Evolutionary conservation across 164 flowering plant genomes (phyloP).

Genomic region (Platanus orientalis): DNA sequence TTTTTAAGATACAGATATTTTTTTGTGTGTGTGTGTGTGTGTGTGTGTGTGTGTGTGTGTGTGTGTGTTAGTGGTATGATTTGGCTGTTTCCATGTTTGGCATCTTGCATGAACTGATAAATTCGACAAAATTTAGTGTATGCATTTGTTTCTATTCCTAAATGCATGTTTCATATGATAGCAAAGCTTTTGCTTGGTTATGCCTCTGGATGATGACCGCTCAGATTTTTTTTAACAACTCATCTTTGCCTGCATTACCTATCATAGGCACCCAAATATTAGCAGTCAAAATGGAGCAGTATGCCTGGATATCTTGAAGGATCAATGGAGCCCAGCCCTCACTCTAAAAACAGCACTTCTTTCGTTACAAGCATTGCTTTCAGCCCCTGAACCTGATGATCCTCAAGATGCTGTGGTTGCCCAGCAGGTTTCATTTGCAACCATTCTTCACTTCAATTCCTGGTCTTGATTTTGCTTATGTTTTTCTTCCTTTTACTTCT

Average conservation of each 20-base stretch:
- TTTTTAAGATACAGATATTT: too few species aligned
- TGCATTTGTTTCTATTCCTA: background rate
- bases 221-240: background rate
- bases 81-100: too few species aligned
- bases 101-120: background rate
- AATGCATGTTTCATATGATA: background rate
- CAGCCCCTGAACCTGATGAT: conserved; percentile 93
- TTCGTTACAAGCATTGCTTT: conserved; percentile 90
- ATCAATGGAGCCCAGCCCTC: conserved; percentile 98
- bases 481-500: background rate
- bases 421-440: conserved; percentile 57
- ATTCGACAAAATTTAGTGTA: background rate
- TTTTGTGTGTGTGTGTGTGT: too few species aligned
- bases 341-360: conserved; percentile 93
- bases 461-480: background rate
- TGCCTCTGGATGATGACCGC: too few species aligned
- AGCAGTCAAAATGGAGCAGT: conserved; percentile 99
- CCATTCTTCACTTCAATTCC: background rate
- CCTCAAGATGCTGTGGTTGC: conserved; percentile 99
- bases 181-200: background rate
- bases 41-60: too few species aligned
- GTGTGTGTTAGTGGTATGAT: too few species aligned
- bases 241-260: background rate
- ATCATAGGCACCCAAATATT: conserved; percentile 89
- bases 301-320: conserved; percentile 92